Evolutionary conservation across 2,329 filamentous ascomycete genomes (phyloP), one percentile per base, ranked within the genome.

Genomic region (Penicillium corylophilum): DNA sequence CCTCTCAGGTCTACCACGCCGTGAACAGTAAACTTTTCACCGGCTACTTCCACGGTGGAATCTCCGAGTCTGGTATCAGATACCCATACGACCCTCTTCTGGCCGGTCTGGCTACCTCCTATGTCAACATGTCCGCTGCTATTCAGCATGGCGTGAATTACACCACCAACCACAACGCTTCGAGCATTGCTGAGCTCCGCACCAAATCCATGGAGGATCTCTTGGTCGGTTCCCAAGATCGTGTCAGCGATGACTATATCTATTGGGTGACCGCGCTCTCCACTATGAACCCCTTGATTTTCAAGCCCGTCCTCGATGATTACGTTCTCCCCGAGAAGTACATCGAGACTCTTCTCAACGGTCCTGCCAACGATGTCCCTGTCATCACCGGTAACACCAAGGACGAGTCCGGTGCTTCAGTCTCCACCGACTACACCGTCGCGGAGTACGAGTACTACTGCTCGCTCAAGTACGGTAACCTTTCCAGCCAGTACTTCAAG

Each of bases 361-460:
- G 65, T 0, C 60, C 64, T 0, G 67, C 64, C 39, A 70, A 68
- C 51, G 68, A 71, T 18, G 68, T 72, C 6, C 70, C 71, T 2
- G 54, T 72, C 12, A 63, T 72, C 18, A 71, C 68, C 1, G 69
- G 69, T n/a, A 71, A 71, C 51, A 69, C 64, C 24, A 66, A 66
- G 15, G 69, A 71, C 20, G 67, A 71, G 31, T 63, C 59, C 8
- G 68, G 68, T 12, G 65, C 69, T 5, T 50, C 54, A 3, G 20
- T 49, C 10, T 39, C 20, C 15, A 59, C 59, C 28, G 53, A 65
- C 47, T 62, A 63, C 54, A 66, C 63, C 10, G 55, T 65, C 1
- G 50, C 59, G 10, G 56, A 69, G 33, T 66, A 72, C 54, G 36
- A 55, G 31, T 35, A 51, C 42, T 62, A 61, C 54, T 55, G 64